phyloP scores from a whole-genome alignment of 2,329 filamentous ascomycete genomes.

The Plectosphaerella plurivora region DNA sequence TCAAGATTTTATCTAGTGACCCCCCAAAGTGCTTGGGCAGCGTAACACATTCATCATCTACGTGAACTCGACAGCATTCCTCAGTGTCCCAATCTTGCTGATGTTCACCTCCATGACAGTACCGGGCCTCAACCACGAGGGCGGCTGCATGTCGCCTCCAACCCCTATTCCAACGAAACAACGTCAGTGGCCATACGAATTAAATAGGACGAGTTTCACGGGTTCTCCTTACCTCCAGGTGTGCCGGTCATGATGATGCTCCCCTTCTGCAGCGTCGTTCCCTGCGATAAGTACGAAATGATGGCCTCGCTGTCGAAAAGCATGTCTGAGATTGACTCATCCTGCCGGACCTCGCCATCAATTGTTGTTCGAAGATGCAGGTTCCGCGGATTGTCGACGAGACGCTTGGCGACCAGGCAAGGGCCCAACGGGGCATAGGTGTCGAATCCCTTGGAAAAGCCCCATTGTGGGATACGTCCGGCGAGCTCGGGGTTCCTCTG shows the following conservation, averaged over 20 bases:
- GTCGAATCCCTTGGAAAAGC: constrained; percentile 53
- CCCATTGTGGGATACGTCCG: constrained; percentile 41
- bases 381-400: constrained; percentile 36
- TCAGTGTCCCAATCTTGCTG: constrained; percentile 33
- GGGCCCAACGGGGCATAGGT: constrained; percentile 49
- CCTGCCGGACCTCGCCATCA: constrained; percentile 43
- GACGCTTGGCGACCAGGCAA: constrained; percentile 21
- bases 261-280: constrained; percentile 34
- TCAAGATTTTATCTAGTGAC: too few species aligned
- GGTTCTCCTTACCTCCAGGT: constrained; percentile 23
- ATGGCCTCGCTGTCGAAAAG: constrained; percentile 6
- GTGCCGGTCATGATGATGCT: constrained; percentile 41
- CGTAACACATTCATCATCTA: too few species aligned
- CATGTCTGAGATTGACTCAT: constrained; percentile 24
- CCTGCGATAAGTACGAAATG: constrained; percentile 27
- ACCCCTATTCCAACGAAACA: constrained; percentile 20
- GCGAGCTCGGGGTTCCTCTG: constrained; percentile 41
- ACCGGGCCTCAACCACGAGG: constrained; percentile 30
- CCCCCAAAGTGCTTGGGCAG: too few species aligned
- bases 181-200: neutral
- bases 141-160: constrained; percentile 37
- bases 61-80: constrained; percentile 27
- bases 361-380: constrained; percentile 40
- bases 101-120: constrained; percentile 34
- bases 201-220: neutral